These are phyloP conservation scores for Botryotinia narcissicola DNA, from an alignment of 2,329 filamentous ascomycete genomes.

Conservation along the genomic window DNA sequence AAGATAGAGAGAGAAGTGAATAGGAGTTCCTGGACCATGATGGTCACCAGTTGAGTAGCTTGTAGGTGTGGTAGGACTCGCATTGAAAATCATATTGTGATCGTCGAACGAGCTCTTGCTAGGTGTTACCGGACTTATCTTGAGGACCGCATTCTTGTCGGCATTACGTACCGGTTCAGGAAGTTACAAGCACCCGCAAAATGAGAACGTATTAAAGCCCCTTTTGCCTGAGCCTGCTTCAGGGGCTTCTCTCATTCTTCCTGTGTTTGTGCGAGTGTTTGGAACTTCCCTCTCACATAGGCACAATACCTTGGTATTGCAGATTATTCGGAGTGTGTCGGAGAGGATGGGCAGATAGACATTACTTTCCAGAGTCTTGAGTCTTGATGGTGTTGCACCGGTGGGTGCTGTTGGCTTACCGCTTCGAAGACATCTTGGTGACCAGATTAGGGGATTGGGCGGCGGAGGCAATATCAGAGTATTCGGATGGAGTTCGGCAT, in stretches of 20 bases:
- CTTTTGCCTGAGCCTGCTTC: background rate
- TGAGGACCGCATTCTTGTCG: background rate
- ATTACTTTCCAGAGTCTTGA: slow-evolving; percentile 38
- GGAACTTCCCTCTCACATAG: background rate
- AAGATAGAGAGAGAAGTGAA: too few species aligned
- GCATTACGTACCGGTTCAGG: background rate
- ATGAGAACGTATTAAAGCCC: background rate
- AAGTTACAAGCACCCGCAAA: slow-evolving; percentile 3
- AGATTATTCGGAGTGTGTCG: background rate
- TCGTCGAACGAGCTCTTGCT: background rate
- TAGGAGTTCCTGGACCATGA: too few species aligned
- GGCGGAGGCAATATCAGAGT: slow-evolving; percentile 86
- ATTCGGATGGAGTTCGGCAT: slow-evolving; percentile 85
- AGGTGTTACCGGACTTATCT: background rate
- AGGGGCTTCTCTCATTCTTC: background rate
- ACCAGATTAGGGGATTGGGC: slow-evolving; percentile 77
- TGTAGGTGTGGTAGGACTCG: background rate
- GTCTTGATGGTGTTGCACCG: slow-evolving; percentile 73
- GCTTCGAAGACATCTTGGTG: slow-evolving; percentile 77
- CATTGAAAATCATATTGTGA: background rate
- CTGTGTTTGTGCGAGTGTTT: background rate
- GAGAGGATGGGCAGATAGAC: background rate
- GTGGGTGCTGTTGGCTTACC: slow-evolving; percentile 71
- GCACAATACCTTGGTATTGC: background rate
- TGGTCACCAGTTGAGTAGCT: too few species aligned